phyloP scores from a whole-genome alignment of 179 eudicot species.

The Silene coronaria region DNA sequence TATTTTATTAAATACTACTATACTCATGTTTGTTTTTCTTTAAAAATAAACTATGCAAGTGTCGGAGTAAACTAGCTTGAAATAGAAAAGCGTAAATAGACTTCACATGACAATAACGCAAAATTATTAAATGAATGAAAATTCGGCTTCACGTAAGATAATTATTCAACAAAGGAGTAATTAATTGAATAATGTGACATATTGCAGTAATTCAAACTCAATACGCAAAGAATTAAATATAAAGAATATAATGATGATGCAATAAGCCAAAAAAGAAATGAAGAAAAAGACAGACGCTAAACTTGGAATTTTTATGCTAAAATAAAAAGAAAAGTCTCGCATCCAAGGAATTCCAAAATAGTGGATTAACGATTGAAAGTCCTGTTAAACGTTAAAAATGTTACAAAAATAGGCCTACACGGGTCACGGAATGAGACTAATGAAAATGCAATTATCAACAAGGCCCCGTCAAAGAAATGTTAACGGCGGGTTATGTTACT shows the following conservation, averaged over 20 bases:
- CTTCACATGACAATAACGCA: neutral
- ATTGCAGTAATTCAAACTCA: neutral
- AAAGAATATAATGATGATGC: neutral
- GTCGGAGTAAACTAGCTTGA: neutral
- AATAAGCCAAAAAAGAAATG: neutral
- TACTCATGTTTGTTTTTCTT: no score
- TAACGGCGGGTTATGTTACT: neutral
- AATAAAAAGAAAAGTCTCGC: neutral
- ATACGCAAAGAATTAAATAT: conserved; percentile 4
- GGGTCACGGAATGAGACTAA: neutral
- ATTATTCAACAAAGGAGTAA: neutral
- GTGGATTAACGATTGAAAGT: neutral
- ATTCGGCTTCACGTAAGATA: neutral
- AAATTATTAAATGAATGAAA: neutral
- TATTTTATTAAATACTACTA: neutral
- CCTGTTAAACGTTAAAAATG: neutral
- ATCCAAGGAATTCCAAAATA: neutral
- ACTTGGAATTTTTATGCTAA: neutral
- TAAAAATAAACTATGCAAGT: neutral
- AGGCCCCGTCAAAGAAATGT: neutral
- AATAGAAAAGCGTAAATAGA: neutral
- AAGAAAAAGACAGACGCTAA: neutral
- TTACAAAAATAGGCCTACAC: neutral
- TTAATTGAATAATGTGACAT: conserved; percentile 6
- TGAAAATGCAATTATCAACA: neutral